A percentile compares a stretch with the other conserved stretches of the same genome.
Evolutionary conservation across 441 rosid species (phyloP).

Genomic region (Aleurites moluccanus): DNA sequence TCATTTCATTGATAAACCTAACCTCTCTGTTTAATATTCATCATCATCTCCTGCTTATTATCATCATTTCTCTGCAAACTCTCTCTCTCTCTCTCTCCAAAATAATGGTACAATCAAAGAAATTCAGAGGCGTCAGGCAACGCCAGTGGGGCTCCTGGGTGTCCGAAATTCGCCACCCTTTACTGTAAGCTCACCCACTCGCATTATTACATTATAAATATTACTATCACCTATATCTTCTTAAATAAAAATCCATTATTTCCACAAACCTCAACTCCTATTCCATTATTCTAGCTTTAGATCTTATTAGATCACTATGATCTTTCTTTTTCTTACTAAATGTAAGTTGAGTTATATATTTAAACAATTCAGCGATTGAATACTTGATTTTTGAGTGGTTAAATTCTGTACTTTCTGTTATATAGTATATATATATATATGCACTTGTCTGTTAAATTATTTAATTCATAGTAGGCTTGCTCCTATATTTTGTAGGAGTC

Average conservation of each 20-base stretch:
- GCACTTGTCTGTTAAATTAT: too few species aligned
- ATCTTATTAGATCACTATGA: too few species aligned
- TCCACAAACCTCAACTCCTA: too few species aligned
- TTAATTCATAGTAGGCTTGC: too few species aligned
- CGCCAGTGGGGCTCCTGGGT: conserved; percentile 99
- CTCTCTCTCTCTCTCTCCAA: conserved; percentile 21
- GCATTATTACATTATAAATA: neutral
- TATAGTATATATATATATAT: too few species aligned
- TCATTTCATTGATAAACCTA: neutral
- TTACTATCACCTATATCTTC: neutral
- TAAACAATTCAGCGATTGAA: too few species aligned
- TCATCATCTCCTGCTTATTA: neutral
- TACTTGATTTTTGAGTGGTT: too few species aligned
- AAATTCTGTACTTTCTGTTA: too few species aligned
- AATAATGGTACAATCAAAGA: conserved; percentile 64
- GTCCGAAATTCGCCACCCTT: conserved; percentile 84
- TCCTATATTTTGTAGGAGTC: neutral
- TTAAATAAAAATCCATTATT: neutral
- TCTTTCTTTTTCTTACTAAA: too few species aligned
- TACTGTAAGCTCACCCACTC: conserved; percentile 49
- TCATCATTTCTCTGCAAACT: conserved; percentile 25
- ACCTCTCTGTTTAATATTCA: conserved; percentile 4
- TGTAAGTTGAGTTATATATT: too few species aligned
- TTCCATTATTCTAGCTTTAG: too few species aligned
- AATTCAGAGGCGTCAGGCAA: conserved; percentile 85